A percentile compares a stretch with the other conserved stretches of the same genome.
These are phyloP conservation scores for Strobilomyces dryophilus DNA, from an alignment of 768 basidiomycete genomes.

Conservation along the genomic window DNA sequence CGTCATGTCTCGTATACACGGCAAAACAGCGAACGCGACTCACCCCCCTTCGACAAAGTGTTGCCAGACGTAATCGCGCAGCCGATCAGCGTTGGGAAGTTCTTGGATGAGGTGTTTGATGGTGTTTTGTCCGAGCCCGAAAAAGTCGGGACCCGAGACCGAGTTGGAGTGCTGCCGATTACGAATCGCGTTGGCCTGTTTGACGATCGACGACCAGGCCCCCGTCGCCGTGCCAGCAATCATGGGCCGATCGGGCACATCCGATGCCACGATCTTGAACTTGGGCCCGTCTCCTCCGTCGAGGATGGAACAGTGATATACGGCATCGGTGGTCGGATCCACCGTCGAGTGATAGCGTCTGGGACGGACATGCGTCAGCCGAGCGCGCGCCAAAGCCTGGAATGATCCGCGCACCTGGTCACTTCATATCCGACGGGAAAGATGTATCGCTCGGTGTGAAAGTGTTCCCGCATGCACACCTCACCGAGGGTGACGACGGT, in stretches of 20 bases:
- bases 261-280: conserved; percentile 77
- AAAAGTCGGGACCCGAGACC: conserved; percentile 86
- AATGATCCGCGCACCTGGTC: conserved; percentile 48
- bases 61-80: conserved; percentile 85
- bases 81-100: conserved; percentile 63
- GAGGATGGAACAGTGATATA: conserved; percentile 79
- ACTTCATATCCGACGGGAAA: conserved; percentile 87
- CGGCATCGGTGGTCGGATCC: conserved; percentile 60
- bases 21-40: conserved; percentile 32
- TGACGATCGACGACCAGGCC: conserved; percentile 82
- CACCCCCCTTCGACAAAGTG: conserved; percentile 83
- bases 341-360: conserved; percentile 79
- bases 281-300: conserved; percentile 84
- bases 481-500: conserved; percentile 71
- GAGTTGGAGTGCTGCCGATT: conserved; percentile 82
- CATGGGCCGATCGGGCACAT: conserved; percentile 65
- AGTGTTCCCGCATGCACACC: conserved; percentile 79
- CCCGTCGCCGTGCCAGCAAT: conserved; percentile 87
- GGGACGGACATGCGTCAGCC: conserved; percentile 4
- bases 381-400: neutral
- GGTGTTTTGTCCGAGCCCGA: conserved; percentile 81
- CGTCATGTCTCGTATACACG: conserved; percentile 10
- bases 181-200: conserved; percentile 75
- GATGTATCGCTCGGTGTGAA: conserved; percentile 85
- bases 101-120: conserved; percentile 91